Base-by-base conservation (phyloP, 169 alveolate species). In the Theileria equi region DNA sequence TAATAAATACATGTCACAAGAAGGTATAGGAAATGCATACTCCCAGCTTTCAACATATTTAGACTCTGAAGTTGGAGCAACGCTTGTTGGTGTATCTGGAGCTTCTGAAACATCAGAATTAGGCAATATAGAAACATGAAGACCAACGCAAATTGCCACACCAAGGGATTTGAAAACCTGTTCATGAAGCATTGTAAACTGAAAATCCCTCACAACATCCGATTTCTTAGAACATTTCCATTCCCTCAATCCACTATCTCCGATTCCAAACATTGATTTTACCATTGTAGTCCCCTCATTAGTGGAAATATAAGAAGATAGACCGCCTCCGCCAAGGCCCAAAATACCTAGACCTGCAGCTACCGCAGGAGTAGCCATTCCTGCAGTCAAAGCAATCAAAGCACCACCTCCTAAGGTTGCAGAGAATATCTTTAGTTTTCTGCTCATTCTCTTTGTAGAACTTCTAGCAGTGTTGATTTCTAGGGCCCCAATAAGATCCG, bases 371-470 rank as follows among this genome's bases (percentile, higher is more conserved):
- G 94, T 87, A 10, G 95, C 96, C 50, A 89, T 52, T 5, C 95
- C 96, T n/a, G 94, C 95, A 3, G 94, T 91, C 35, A 90, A 72
- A 1, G 96, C 96, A 5, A 88, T 66, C 50, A 90, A 57, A 19
- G 90, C 90, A 4, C 94, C 94, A 31, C 94, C 93, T 11, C 96
- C 94, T 40, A 90, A 76, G 0, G 96, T 93, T 13, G 92, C 93
- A 6, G 90, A 90, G 28, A 91, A 89, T 5, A 86, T 85, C 62
- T 85, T 88, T 32, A 85, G 44, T 43, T 78, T 62, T 57, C 91
- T 44, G 28, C 77, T 69, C 23, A 76, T 59, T 59, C 50, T 85
- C 63, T 71, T 80, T 19, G 84, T 76, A n/a, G 88, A 35, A 11
- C 87, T 61, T 35, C 74, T 71, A 25, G 48, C 54, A 6, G 82